Evolutionary conservation across 1,139 yeast species (phyloP).

Genomic region (Meyerozyma athensensis): DNA sequence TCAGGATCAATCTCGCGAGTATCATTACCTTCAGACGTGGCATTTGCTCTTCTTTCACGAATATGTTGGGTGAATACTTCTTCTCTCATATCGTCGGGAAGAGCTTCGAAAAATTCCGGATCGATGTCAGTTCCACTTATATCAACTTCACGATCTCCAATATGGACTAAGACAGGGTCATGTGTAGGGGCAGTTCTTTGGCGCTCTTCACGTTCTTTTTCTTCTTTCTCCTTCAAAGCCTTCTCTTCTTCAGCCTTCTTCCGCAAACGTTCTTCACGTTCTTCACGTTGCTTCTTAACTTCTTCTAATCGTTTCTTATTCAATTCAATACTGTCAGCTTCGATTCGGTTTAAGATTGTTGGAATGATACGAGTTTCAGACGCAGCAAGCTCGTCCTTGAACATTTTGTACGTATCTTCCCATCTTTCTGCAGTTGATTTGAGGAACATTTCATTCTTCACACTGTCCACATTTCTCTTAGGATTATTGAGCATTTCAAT

Average conservation of each 20-base stretch:
- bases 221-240: constrained; percentile 30
- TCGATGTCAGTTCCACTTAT: constrained; percentile 89
- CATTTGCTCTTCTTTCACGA: constrained; percentile 59
- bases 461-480: constrained; percentile 8
- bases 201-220: constrained; percentile 27
- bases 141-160: constrained; percentile 79
- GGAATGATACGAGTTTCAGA: constrained; percentile 42
- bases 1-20: constrained; percentile 74
- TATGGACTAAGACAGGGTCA: constrained; percentile 62
- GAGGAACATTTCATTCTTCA: constrained; percentile 27
- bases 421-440: constrained; percentile 67
- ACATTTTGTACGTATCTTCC: constrained; percentile 53
- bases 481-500: constrained; percentile 16
- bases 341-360: constrained; percentile 47
- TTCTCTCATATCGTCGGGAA: constrained; percentile 91
- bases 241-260: constrained; percentile 30
- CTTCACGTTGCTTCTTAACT: constrained; percentile 20
- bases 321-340: constrained; percentile 40
- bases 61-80: constrained; percentile 88
- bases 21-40: constrained; percentile 36
- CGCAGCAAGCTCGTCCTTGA: constrained; percentile 29
- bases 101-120: constrained; percentile 83
- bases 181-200: constrained; percentile 10
- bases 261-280: constrained; percentile 26
- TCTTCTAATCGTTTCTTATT: constrained; percentile 26